phyloP scores from a whole-genome alignment of 495 filamentous ascomycete genomes.

The Cenococcum geophilum region DNA sequence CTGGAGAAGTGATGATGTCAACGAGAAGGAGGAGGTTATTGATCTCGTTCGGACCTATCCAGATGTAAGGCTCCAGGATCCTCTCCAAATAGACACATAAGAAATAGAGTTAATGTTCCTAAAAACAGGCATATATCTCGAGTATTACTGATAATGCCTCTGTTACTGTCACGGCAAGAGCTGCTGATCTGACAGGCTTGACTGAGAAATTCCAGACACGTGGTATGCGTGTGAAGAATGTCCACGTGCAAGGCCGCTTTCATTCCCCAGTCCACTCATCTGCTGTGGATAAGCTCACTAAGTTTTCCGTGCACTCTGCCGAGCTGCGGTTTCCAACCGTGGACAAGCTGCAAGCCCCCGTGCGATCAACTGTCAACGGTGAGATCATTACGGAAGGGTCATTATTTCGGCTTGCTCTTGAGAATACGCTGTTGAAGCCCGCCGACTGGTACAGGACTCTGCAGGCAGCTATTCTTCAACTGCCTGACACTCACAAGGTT shows the following conservation, averaged over 20 bases:
- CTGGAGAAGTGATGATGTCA: not conserved
- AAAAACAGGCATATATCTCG: conserved; percentile 6
- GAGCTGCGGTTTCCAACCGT: conserved; percentile 6
- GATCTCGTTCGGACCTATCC: conserved; percentile 1
- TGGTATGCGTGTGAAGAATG: not conserved
- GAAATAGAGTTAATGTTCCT: not conserved
- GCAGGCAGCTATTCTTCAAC: not conserved
- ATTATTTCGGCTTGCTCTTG: not conserved
- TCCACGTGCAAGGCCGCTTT: conserved; percentile 7
- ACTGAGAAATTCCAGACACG: not conserved
- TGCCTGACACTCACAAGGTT: not conserved
- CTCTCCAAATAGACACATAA: not conserved
- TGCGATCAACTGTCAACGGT: not conserved
- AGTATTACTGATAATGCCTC: not conserved
- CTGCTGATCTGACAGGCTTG: not conserved
- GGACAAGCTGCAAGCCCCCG: not conserved
- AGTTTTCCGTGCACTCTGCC: not conserved
- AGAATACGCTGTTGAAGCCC: not conserved
- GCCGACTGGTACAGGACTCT: not conserved
- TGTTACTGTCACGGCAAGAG: conserved; percentile 3
- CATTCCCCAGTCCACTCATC: not conserved
- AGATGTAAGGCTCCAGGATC: not conserved
- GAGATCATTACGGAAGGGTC: not conserved
- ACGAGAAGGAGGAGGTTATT: conserved; percentile 5
- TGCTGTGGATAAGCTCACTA: not conserved